Percentiles rank a stretch among this genome's conserved stretches.
Conservation (phyloP, 495 filamentous ascomycete species). For the Neurospora intermedia region DNA sequence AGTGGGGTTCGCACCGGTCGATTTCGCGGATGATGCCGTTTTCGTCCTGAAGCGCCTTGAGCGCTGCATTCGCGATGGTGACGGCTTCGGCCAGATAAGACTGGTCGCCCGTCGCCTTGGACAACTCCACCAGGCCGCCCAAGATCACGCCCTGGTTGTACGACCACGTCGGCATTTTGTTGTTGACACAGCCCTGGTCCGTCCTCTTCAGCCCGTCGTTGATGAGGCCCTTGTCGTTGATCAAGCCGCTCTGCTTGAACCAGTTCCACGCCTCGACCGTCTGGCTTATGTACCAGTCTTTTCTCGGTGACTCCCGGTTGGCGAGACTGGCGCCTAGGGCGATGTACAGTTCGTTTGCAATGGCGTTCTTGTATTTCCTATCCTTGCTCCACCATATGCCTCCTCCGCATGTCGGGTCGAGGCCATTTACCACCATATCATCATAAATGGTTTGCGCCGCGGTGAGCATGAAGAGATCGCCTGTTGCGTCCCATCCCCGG, state of each 20-base stretch:
- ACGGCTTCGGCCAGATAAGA: constrained; percentile 46
- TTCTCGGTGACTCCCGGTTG: constrained; percentile 43
- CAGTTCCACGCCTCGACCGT: constrained; percentile 54
- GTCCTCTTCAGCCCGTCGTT: constrained; percentile 51
- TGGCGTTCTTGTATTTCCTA: constrained; percentile 52
- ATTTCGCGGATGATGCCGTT: constrained; percentile 56
- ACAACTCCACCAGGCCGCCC: constrained; percentile 59
- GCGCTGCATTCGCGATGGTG: constrained; percentile 54
- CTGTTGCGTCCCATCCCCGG: constrained; percentile 51
- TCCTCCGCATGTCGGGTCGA: constrained; percentile 45
- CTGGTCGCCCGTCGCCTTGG: constrained; percentile 40
- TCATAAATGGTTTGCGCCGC: constrained; percentile 49
- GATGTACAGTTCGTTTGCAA: constrained; percentile 68
- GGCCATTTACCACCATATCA: constrained; percentile 45
- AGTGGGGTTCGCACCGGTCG: constrained; percentile 47
- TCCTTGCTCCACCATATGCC: constrained; percentile 64
- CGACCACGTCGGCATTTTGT: constrained; percentile 52
- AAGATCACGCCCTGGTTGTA: constrained; percentile 79
- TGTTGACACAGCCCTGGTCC: constrained; percentile 50
- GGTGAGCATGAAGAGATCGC: constrained; percentile 41
- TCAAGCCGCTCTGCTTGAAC: constrained; percentile 56
- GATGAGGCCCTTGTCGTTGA: constrained; percentile 53
- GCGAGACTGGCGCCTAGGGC: constrained; percentile 61
- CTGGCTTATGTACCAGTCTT: constrained; percentile 43
- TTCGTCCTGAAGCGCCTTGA: constrained; percentile 40